phyloP scores from a whole-genome alignment of 257 asterid genomes.

The Catharanthus roseus region DNA sequence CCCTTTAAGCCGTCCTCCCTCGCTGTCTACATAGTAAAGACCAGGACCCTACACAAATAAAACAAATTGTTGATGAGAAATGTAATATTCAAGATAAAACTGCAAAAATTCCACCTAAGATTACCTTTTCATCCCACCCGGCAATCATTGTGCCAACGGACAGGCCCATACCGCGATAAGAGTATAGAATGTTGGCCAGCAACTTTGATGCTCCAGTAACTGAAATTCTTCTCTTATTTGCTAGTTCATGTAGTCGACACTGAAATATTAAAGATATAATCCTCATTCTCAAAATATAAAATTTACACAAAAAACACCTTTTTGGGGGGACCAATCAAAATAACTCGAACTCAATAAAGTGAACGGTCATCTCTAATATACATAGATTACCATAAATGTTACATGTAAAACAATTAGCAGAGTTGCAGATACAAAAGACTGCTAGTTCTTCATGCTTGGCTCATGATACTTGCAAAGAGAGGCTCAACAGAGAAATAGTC shows the following conservation, averaged over 20 bases:
- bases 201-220: slow-evolving; percentile 89
- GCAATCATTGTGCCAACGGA: slow-evolving; percentile 97
- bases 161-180: slow-evolving; percentile 93
- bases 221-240: slow-evolving; percentile 89
- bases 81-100: not conserved
- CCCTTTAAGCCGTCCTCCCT: slow-evolving; percentile 97
- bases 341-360: not conserved
- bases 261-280: slow-evolving; percentile 27
- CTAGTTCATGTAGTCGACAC: slow-evolving; percentile 95
- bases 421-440: not conserved
- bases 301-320: not conserved
- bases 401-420: not conserved
- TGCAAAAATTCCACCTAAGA: slow-evolving; percentile 4
- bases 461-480: not conserved
- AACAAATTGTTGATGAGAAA: not conserved
- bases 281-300: slow-evolving; percentile 10
- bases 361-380: too few relatives aligned
- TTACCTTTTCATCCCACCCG: slow-evolving; percentile 98
- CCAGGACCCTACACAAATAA: slow-evolving; percentile 74
- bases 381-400: not conserved
- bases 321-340: not conserved
- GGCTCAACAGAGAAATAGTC: not conserved
- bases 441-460: not conserved
- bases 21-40: slow-evolving; percentile 90
- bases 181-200: slow-evolving; percentile 83